Base-by-base conservation (phyloP, 148 eudicot genomes). In the Amaranthus cruentus region DNA sequence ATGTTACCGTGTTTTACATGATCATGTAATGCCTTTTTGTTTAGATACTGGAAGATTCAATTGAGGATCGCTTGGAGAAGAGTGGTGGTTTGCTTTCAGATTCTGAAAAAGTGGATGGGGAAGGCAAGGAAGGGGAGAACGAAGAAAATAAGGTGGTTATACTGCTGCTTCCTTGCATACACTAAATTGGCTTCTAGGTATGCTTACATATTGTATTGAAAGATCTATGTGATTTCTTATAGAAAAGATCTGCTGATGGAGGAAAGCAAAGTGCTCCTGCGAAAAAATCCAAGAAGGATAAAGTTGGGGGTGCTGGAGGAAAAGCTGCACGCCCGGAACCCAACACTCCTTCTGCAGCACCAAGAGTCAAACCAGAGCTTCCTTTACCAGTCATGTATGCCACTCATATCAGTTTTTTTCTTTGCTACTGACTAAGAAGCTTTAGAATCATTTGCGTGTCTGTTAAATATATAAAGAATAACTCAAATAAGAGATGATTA, bases 321-420 rank as follows among this genome's bases (percentile, higher is more conserved):
- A 94, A 94, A 86, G 60, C 85, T 79, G 77, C 84, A 55, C 90
- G 93, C 72, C 61, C 85, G 48, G 98, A 94, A 79, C 83, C 75
- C 61, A 88, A 68, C 57, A 61, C 81, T 56, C 78, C 83, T 62
- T 60, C 94, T 9, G 75, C 78, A 60, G 90, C 96, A 72, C 93
- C 98, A 47, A 87, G 97, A 77, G 98, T 95, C 71, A 95, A 95
- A 84, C 81, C 98, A 12, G 98, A 95, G 84, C 96, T 95, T 75
- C 51, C 90, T 64, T 85, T 91, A 81, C 98, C 98, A 70, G 80
- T 76, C 80, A 88, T 89, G 98, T 93, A 89, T 66, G 70, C 51
- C 71, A 62, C 43, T 38, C 4, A 43, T 8, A 6, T 68, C 73
- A 53, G 43, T 72, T 4, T 61, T 7, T 47, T 55, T 49, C 71